These are phyloP conservation scores for Casuarina cunninghamiana DNA, from an alignment of 306 rosid genomes.

Conservation along the genomic window DNA sequence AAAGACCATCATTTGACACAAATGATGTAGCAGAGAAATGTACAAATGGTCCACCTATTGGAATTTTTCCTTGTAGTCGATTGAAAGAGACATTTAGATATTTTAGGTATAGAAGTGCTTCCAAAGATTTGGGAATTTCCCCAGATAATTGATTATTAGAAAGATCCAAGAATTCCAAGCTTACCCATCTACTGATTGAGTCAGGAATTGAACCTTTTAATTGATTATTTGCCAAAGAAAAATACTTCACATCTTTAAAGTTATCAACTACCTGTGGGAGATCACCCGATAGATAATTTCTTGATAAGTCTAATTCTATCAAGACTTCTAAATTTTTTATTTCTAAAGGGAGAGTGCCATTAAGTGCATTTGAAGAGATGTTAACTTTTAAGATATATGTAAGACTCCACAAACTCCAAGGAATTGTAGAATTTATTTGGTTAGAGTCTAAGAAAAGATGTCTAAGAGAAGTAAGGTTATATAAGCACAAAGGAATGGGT, in stretches of 20 bases:
- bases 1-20: slow-evolving; percentile 34
- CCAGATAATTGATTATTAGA: slow-evolving; percentile 10
- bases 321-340: slow-evolving; percentile 16
- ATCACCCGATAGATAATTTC: slow-evolving; percentile 26
- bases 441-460: slow-evolving; percentile 2
- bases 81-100: slow-evolving; percentile 8
- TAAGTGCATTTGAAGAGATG: slow-evolving; percentile 18
- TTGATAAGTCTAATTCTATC: slow-evolving; percentile 13
- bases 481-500: neutral
- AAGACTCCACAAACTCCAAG: slow-evolving; percentile 5
- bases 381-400: neutral
- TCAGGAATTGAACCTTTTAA: slow-evolving; percentile 33
- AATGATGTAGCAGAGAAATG: slow-evolving; percentile 31
- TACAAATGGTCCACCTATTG: slow-evolving; percentile 29
- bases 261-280: slow-evolving; percentile 15
- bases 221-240: slow-evolving; percentile 24
- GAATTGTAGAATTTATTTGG: slow-evolving; percentile 12
- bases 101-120: neutral
- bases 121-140: slow-evolving; percentile 12
- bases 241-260: slow-evolving; percentile 16
- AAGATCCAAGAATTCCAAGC: slow-evolving; percentile 17
- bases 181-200: slow-evolving; percentile 22
- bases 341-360: slow-evolving; percentile 27
- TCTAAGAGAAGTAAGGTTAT: slow-evolving; percentile 1
- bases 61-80: slow-evolving; percentile 38